Evolutionary conservation across 2,329 filamentous ascomycete genomes (phyloP).

Genomic region (Septoria petroselini): DNA sequence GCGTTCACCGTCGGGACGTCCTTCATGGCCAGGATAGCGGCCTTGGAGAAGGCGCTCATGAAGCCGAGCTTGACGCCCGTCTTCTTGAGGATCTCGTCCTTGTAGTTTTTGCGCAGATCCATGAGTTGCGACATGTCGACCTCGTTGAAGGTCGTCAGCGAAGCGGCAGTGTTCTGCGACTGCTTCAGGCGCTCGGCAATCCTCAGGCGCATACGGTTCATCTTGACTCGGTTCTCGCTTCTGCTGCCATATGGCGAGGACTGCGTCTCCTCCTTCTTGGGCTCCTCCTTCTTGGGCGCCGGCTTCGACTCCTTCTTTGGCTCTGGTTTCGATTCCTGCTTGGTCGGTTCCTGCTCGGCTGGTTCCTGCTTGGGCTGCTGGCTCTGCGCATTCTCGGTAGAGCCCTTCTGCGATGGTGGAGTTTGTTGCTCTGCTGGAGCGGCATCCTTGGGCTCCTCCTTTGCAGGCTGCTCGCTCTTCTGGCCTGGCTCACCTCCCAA

Average conservation of each 20-base stretch:
- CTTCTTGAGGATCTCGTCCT: slow-evolving; percentile 93
- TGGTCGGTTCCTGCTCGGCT: slow-evolving; percentile 48
- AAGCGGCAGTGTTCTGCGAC: slow-evolving; percentile 96
- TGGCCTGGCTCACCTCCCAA: slow-evolving; percentile 61
- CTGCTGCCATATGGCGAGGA: slow-evolving; percentile 62
- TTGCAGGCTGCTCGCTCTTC: slow-evolving; percentile 54
- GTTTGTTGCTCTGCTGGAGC: slow-evolving; percentile 52
- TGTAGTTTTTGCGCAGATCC: slow-evolving; percentile 96
- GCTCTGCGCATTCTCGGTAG: slow-evolving; percentile 45
- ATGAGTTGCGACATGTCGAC: slow-evolving; percentile 98
- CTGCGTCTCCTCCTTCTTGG: slow-evolving; percentile 40
- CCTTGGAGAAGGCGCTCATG: slow-evolving; percentile 95
- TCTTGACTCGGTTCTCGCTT: slow-evolving; percentile 92
- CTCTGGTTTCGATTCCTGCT: slow-evolving; percentile 41
- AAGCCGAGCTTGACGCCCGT: slow-evolving; percentile 98
- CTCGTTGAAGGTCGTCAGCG: slow-evolving; percentile 97
- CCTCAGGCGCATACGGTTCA: slow-evolving; percentile 98
- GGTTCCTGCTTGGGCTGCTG: slow-evolving; percentile 42
- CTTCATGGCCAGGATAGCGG: slow-evolving; percentile 85
- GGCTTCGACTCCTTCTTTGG: slow-evolving; percentile 42
- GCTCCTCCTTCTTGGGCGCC: slow-evolving; percentile 39
- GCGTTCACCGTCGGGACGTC: slow-evolving; percentile 94
- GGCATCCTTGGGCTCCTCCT: slow-evolving; percentile 59
- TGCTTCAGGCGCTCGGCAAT: slow-evolving; percentile 98
- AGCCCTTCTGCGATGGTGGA: slow-evolving; percentile 41